Evolutionary conservation across 1,139 yeast species (phyloP).

Genomic region (Suhomyces taliae): DNA sequence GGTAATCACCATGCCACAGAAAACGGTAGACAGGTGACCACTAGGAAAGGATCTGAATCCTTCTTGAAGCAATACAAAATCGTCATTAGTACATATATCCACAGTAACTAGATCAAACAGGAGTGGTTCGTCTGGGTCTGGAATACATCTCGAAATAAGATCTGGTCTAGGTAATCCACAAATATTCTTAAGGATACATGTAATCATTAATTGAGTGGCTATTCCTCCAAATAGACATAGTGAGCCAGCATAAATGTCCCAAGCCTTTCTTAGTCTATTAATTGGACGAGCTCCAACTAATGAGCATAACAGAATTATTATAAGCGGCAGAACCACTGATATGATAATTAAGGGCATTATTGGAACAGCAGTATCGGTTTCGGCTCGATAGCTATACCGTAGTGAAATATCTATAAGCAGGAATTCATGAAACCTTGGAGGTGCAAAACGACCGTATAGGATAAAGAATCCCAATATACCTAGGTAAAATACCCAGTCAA

Average conservation of each 20-base stretch:
- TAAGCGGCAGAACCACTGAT: slow-evolving; percentile 31
- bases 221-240: slow-evolving; percentile 41
- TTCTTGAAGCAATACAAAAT: slow-evolving; percentile 34
- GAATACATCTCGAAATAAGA: slow-evolving; percentile 43
- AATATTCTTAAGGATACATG: slow-evolving; percentile 44
- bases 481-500: slow-evolving; percentile 37
- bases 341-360: slow-evolving; percentile 19
- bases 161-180: slow-evolving; percentile 52
- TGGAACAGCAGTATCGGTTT: slow-evolving; percentile 33
- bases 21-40: slow-evolving; percentile 51
- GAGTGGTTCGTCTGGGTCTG: slow-evolving; percentile 19
- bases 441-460: slow-evolving; percentile 31
- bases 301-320: slow-evolving; percentile 27
- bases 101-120: slow-evolving; percentile 29
- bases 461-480: slow-evolving; percentile 23
- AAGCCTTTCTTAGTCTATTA: slow-evolving; percentile 27
- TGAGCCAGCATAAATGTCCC: slow-evolving; percentile 44
- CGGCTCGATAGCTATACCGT: slow-evolving; percentile 35
- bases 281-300: slow-evolving; percentile 16
- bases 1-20: slow-evolving; percentile 42
- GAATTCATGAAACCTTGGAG: slow-evolving; percentile 46
- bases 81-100: slow-evolving; percentile 33
- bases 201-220: slow-evolving; percentile 40
- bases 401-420: slow-evolving; percentile 31
- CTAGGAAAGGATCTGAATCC: slow-evolving; percentile 55